A percentile compares a stretch with the other conserved stretches of the same genome.
Evolutionary conservation across 2,329 filamentous ascomycete genomes (phyloP).

Genomic region (Berkeleyomyces rouxiae): DNA sequence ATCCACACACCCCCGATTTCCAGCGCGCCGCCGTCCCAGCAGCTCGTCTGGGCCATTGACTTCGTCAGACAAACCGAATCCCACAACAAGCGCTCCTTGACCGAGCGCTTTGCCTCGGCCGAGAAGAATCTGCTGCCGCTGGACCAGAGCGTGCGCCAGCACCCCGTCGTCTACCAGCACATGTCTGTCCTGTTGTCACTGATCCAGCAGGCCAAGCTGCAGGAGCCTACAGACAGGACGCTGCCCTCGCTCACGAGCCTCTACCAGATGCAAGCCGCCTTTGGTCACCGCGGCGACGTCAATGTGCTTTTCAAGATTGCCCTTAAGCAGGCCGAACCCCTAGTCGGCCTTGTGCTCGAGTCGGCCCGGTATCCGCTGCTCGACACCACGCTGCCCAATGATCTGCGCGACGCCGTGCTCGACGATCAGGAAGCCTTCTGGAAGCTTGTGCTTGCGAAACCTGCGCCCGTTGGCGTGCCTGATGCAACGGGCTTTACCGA

Average conservation of each 20-base stretch:
- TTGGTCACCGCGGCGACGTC: background rate
- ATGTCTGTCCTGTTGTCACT: conserved; percentile 1
- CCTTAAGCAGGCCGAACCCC: conserved; percentile 2
- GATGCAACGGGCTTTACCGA: background rate
- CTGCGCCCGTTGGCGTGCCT: background rate
- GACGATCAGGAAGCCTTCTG: conserved; percentile 11
- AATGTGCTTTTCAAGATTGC: conserved; percentile 7
- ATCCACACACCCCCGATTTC: background rate
- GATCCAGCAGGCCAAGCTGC: conserved; percentile 3
- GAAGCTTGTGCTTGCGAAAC: conserved; percentile 7
- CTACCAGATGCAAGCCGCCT: conserved; percentile 5
- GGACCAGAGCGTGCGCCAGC: background rate
- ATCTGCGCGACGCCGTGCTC: background rate
- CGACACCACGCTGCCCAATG: background rate
- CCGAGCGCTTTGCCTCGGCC: background rate
- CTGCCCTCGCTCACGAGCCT: conserved; percentile 8
- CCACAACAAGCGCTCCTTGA: background rate
- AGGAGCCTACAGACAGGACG: background rate
- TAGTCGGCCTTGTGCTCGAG: background rate
- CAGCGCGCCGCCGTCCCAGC: background rate
- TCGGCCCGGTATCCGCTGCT: background rate
- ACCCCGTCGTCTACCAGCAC: background rate
- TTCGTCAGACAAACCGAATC: background rate
- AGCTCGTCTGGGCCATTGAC: background rate
- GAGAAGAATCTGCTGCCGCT: conserved; percentile 6